These are phyloP conservation scores for Malus sylvestris DNA, from an alignment of 306 rosid species.

Conservation along the genomic window DNA sequence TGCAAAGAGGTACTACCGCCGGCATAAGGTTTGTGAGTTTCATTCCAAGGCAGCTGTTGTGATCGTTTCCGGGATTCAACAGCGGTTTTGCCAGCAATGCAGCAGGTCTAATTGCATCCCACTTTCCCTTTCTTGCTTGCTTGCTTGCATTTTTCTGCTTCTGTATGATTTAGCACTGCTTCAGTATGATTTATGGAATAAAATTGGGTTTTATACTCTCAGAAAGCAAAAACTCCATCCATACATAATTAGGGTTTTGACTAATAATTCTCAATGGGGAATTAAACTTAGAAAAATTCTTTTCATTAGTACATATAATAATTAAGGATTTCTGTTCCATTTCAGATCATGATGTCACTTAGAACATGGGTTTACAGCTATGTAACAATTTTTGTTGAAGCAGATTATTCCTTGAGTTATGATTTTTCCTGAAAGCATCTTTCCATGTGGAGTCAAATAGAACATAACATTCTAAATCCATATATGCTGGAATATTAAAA, in stretches of 20 bases:
- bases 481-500: neutral
- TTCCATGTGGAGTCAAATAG: neutral
- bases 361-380: neutral
- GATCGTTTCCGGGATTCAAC: conserved; percentile 56
- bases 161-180: neutral
- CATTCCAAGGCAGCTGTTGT: conserved; percentile 71
- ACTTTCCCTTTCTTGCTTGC: neutral
- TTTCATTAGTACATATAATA: neutral
- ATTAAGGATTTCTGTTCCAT: neutral
- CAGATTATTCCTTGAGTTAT: neutral
- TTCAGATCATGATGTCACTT: neutral
- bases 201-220: neutral
- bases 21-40: conserved; percentile 91
- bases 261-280: neutral
- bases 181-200: neutral
- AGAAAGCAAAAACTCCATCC: neutral
- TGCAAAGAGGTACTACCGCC: conserved; percentile 71
- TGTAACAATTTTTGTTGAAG: neutral
- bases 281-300: neutral
- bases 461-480: neutral
- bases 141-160: neutral
- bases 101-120: conserved; percentile 60
- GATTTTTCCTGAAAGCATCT: neutral
- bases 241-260: neutral
- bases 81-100: conserved; percentile 98